Evolutionary conservation across 768 basidiomycete species (phyloP), one percentile per base, ranked within the genome.

Genomic region (Grammothele lineata): DNA sequence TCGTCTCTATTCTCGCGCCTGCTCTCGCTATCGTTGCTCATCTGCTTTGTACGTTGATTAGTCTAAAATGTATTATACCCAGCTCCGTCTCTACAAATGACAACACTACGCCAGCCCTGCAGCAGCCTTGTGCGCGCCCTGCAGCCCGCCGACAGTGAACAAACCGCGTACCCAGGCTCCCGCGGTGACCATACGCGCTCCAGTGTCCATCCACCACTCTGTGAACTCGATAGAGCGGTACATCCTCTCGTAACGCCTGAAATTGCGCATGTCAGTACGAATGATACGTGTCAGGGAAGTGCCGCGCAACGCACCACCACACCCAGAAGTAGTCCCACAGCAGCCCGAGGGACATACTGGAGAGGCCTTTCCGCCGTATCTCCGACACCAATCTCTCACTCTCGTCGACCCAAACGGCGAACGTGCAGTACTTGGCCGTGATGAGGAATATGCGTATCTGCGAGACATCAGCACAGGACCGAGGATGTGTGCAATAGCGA

Each of bases 381-480:
- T 64, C 49, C 18, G 56, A 58, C 15, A 64, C 50, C 12, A 72
- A 48, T 9, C 59, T 51, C n/a, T 52, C 51, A 44, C 65, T 57
- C 45, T 92, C 83, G 56, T 86, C 84, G 42, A 75, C 71, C 88
- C 88, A 91, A 3, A 89, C 81, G 7, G 90, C 86, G 10, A 71
- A 73, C 41, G 81, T 74, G 62, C 94, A 96, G 66, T 89, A 95
- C 59, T 88, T 85, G 6, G 92, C 93, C 14, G 87, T 87, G 47
- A 97, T 86, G 25, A 97, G 62, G 65, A 97, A 98, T 61, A 98
- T 82, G 17, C 95, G 86, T 48, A 83, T 74, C 76, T 90, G 62
- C 14, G 4, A 30, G 18, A 10, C 32, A 17, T 24, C 23, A 46
- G 27, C 33, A 51, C 36, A 7, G 7, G 27, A 30, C 27, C 27